Conservation (phyloP, 2,329 filamentous ascomycete species). For the Ophiocordyceps camponoti-rufipedis region DNA sequence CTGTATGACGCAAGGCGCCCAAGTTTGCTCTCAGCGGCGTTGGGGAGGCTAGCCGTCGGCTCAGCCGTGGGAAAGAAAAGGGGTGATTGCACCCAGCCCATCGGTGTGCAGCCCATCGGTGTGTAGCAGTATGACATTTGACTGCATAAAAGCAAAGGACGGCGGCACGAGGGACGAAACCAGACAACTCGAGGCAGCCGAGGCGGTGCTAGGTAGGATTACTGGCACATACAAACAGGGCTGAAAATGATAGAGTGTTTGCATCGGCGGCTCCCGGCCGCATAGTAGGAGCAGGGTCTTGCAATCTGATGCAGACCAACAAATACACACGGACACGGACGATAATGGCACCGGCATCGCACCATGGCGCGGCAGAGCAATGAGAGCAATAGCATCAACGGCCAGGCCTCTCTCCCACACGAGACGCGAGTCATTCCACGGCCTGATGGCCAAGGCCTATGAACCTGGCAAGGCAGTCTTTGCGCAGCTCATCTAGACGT, state of each 20-base stretch:
- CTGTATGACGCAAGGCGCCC: neutral
- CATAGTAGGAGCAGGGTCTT: slow-evolving; percentile 1
- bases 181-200: no score
- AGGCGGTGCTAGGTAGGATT: no score
- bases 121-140: no score
- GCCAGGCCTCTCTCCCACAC: neutral
- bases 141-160: no score
- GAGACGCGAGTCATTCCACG: no score
- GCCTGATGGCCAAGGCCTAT: no score
- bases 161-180: no score
- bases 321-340: no score
- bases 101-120: neutral
- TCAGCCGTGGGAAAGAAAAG: neutral
- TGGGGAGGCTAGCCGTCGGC: neutral
- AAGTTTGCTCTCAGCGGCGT: neutral
- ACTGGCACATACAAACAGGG: neutral
- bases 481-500: no score
- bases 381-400: neutral
- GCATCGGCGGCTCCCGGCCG: slow-evolving; percentile 1
- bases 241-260: neutral
- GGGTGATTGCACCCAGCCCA: neutral
- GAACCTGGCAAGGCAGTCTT: no score
- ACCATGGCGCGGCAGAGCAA: neutral
- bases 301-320: no score
- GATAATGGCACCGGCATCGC: slow-evolving; percentile 1